Evolutionary conservation across 169 alveolate species (phyloP).

Genomic region (Cyclospora cayetanensis): DNA sequence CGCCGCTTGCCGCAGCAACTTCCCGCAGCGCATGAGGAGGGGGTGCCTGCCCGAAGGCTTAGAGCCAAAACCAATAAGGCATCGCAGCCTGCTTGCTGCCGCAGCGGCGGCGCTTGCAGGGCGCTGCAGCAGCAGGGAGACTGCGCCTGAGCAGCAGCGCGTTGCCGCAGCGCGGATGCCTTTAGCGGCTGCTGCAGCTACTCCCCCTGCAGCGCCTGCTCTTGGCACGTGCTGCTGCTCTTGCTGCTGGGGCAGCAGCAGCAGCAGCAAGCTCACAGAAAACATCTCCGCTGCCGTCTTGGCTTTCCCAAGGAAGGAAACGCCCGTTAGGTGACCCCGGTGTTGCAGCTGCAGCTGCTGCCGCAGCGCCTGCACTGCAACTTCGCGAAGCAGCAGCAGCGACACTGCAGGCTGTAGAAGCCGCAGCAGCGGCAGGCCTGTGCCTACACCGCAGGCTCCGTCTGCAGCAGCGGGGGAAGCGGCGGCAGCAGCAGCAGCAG

Average conservation of each 20-base stretch:
- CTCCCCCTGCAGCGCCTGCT: background rate
- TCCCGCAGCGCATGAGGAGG: no score
- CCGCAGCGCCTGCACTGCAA: slow-evolving; percentile 65
- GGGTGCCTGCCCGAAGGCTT: no score
- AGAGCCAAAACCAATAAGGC: background rate
- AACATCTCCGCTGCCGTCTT: slow-evolving; percentile 33
- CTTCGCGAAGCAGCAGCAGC: slow-evolving; percentile 62
- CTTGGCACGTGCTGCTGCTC: background rate
- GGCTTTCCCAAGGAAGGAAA: background rate
- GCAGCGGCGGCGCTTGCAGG: no score
- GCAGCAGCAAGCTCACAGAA: background rate
- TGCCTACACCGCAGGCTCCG: no score
- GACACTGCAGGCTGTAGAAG: slow-evolving; percentile 57
- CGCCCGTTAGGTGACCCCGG: background rate
- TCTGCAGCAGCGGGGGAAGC: no score
- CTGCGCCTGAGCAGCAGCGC: background rate
- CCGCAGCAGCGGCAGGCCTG: no score
- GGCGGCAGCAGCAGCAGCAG: background rate
- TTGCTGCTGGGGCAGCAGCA: background rate
- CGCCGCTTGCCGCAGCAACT: no score
- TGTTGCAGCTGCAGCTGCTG: slow-evolving; percentile 34
- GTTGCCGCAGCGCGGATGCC: background rate
- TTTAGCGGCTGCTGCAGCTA: background rate
- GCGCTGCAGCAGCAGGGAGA: background rate
- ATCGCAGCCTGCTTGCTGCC: background rate